Evolutionary conservation across 1,284 basidiomycete species (phyloP), one percentile per base, ranked within the genome.

Genomic region (Macrocystidia cucumis): DNA sequence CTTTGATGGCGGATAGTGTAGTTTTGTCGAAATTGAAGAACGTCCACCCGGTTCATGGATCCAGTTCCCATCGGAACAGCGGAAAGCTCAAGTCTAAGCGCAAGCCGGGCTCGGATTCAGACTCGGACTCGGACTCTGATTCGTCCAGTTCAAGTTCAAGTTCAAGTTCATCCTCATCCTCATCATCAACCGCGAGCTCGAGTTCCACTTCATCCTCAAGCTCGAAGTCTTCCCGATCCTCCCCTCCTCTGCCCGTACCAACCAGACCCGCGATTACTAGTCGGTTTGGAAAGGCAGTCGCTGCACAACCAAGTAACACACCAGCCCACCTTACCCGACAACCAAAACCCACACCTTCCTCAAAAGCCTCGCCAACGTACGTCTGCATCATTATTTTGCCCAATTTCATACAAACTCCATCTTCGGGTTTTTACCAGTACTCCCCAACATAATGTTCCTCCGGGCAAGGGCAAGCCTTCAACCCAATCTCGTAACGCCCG

Each of bases 401-500:
- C 29, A 6, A 35, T 16, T 16, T 27, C n/a, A 9, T 14, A 13
- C 21, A 18, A 13, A 24, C 28, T n/a, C 5, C 19, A 25, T 19
- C 16, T n/a, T n/a, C n/a, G n/a, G n/a, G n/a, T n/a, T n/a, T n/a
- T n/a, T n/a, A 11, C 22, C 20, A 27, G 21, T 1, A 16, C 11
- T 24, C 17, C 9, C 9, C 25, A 23, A 9, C 26, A 29, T n/a
- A 38, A 14, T 32, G 67, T 79, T 11, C 76, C 79, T 0, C 80
- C 80, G 0, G 78, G 79, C 1, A 54, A 66, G 23, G 84, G 83
- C 4, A 86, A 79, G 52, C 52, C 68, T 0, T 56, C 72, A n/a
- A 87, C 84, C 0, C 76, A 70, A 7, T 65, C 62, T 22, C 72
- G 84, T 3, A 87, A 88, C 50, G 50, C 67, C 18, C 75, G 84